Conservation (phyloP, 2,329 filamentous ascomycete genomes). For the Phaeoacremonium minimum region DNA sequence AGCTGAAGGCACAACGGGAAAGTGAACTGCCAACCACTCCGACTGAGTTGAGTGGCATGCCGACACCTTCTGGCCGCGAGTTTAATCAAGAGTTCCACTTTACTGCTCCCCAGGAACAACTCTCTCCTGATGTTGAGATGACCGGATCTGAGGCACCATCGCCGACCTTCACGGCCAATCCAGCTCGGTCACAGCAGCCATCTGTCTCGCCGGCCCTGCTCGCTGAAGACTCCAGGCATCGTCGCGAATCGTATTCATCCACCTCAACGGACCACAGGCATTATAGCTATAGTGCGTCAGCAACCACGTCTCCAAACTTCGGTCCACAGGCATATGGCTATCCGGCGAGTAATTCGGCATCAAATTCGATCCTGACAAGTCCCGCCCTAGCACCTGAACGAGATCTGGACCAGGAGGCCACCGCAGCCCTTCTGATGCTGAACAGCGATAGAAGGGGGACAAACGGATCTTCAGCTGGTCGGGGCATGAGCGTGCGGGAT, state of each 20-base stretch:
- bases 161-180: constrained; percentile 33
- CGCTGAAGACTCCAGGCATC: constrained; percentile 36
- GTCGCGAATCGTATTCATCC: constrained; percentile 51
- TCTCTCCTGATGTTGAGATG: constrained; percentile 56
- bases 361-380: constrained; percentile 53
- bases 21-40: constrained; percentile 22
- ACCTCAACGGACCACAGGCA: constrained; percentile 39
- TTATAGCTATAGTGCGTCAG: constrained; percentile 32
- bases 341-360: constrained; percentile 28
- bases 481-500: constrained; percentile 52
- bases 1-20: constrained; percentile 63
- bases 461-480: constrained; percentile 22
- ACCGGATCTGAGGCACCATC: constrained; percentile 46
- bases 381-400: constrained; percentile 51
- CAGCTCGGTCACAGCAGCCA: constrained; percentile 29
- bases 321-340: constrained; percentile 44
- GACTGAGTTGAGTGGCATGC: constrained; percentile 18
- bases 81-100: constrained; percentile 19
- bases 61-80: constrained; percentile 19
- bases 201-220: constrained; percentile 49
- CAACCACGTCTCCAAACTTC: constrained; percentile 44
- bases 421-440: constrained; percentile 82
- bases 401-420: constrained; percentile 71
- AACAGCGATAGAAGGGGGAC: constrained; percentile 68
- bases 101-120: constrained; percentile 27